A percentile compares a stretch with the other conserved stretches of the same genome.
These are phyloP conservation scores for Neurospora cerealis DNA, from an alignment of 495 filamentous ascomycete genomes.

Conservation along the genomic window DNA sequence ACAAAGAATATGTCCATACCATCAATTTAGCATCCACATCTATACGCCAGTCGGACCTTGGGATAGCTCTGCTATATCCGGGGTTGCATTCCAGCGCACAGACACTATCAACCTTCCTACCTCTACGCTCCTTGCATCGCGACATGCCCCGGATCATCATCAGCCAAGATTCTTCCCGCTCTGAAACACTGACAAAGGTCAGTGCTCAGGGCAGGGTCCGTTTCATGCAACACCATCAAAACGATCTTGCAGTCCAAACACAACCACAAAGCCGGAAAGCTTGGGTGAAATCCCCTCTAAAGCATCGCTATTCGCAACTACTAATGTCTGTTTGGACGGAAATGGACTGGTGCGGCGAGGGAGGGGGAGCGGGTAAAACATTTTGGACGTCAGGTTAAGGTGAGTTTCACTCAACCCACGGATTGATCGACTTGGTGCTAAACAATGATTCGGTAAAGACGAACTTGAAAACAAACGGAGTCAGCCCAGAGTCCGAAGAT, in stretches of 20 bases:
- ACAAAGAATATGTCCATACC: neutral
- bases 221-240: neutral
- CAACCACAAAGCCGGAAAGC: neutral
- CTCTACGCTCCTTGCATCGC: neutral
- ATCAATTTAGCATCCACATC: too few species aligned
- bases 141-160: neutral
- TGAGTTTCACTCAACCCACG: neutral
- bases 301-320: neutral
- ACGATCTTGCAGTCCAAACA: neutral
- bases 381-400: neutral
- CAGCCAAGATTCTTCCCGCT: neutral
- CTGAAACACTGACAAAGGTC: neutral
- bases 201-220: neutral
- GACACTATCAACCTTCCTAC: neutral
- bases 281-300: neutral
- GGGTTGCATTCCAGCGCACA: neutral
- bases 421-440: neutral
- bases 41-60: neutral
- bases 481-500: neutral
- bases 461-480: neutral
- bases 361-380: neutral
- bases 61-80: neutral
- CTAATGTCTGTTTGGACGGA: neutral
- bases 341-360: neutral
- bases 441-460: neutral